Base-by-base conservation (phyloP, 2,329 filamentous ascomycete genomes). In the Colletotrichum abscissum region DNA sequence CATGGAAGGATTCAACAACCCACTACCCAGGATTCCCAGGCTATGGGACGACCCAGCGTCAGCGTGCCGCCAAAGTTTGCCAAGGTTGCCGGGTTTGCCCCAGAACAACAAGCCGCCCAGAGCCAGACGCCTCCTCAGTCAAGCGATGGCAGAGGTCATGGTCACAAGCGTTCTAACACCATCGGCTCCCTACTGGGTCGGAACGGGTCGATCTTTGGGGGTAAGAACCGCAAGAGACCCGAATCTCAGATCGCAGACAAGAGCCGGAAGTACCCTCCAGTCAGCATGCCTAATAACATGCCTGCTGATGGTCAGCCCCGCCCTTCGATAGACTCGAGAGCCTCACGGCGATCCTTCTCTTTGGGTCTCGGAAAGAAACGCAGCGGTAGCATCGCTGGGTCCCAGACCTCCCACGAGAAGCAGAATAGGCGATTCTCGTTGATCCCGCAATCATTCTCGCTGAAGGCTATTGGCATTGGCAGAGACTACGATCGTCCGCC, bases 1-100 rank as follows among this genome's bases (percentile, higher is more conserved):
- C 94, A 98, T 81, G 96, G 95, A 75, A 93, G 93, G 75, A 95
- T 98, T 78, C 94, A 97, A 76, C 96, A 98, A 80, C 94, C 94
- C 78, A 91, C 90, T 76, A 94, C 95, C 80, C 90, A 90, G 63
- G 95, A 96, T 38, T 93, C 93, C 24, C 87, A 90, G 65, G 89
- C 92, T 16, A 89, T 92, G 62, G 80, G 91, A 85, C 84, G 92
- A 82, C 80, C 91, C 80, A 85, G 93, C 87, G 79, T 92, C 72
- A 90, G 83, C 79, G 88, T 88, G 76, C 89, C 87, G 69, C 82
- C 85, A 78, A 92, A 91, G 78, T 89, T 91, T 75, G 86, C 88
- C n/a, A 83, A 86, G 74, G 86, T 90, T 59, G 86, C 89, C 1
- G 89, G 89, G 71, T 91, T 92, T 77, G 86, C 89, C 66, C 83